phyloP scores from a whole-genome alignment of 345 rosid species.

The Hevea brasiliensis region DNA sequence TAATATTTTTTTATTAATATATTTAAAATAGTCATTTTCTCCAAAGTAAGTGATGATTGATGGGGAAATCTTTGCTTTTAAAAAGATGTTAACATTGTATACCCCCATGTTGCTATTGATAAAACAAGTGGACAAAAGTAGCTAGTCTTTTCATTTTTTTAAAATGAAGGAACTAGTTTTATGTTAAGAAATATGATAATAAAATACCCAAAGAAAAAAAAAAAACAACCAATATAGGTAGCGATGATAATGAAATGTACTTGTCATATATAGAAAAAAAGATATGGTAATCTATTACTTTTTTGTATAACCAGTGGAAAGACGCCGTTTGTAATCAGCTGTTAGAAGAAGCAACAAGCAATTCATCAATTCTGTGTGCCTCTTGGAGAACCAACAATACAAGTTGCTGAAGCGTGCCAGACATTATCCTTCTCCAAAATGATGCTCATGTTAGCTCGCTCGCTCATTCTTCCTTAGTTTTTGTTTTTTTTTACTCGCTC shows the following conservation, averaged over 20 bases:
- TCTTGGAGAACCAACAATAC: not conserved
- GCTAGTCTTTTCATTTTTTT: no score
- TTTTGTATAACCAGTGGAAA: not conserved
- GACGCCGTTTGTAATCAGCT: not conserved
- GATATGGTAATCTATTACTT: not conserved
- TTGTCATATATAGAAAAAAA: not conserved
- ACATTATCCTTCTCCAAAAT: not conserved
- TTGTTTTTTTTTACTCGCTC: no score
- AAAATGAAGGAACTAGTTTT: no score
- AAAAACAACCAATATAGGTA: no score
- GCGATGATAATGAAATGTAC: not conserved
- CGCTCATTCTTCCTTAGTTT: no score
- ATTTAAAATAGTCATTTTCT: no score
- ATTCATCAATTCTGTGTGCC: not conserved
- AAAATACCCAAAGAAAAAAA: no score
- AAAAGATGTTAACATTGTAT: no score
- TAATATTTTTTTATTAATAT: no score
- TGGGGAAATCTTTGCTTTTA: no score
- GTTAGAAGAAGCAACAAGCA: not conserved
- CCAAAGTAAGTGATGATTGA: no score
- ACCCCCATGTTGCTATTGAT: not conserved
- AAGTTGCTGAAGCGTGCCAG: not conserved
- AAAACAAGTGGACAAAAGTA: not conserved
- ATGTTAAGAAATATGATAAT: not conserved
- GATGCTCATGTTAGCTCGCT: not conserved